These are phyloP conservation scores for Spiraea crenata DNA, from an alignment of 331 rosid species.

Conservation along the genomic window DNA sequence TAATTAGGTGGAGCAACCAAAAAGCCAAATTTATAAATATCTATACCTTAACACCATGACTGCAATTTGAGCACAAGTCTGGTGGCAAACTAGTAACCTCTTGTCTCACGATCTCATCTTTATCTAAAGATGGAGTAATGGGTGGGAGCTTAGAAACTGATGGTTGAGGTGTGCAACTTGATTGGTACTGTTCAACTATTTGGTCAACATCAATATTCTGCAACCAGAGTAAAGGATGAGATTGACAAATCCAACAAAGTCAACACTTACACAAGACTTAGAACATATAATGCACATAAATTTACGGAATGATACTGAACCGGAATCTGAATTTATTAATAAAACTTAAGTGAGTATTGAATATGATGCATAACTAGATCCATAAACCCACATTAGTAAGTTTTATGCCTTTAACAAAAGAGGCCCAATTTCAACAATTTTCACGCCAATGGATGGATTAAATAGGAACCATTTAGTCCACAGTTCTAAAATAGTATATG, in stretches of 20 bases:
- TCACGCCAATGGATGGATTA: neutral
- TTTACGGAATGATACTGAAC: neutral
- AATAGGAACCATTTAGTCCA: neutral
- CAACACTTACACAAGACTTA: slow-evolving; percentile 5
- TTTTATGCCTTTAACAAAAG: neutral
- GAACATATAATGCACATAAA: neutral
- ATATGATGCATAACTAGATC: neutral
- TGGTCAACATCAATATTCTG: slow-evolving; percentile 93
- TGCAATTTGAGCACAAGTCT: slow-evolving; percentile 68
- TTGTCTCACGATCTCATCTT: slow-evolving; percentile 38
- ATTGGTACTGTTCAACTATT: slow-evolving; percentile 86
- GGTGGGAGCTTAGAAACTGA: slow-evolving; percentile 66
- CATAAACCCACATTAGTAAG: neutral
- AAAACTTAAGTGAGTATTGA: neutral
- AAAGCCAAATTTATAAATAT: slow-evolving; percentile 17
- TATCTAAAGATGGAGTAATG: slow-evolving; percentile 49
- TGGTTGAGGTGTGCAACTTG: slow-evolving; percentile 78
- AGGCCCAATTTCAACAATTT: neutral
- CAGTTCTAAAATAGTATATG: neutral
- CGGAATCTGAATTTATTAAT: neutral
- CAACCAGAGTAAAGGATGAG: slow-evolving; percentile 27
- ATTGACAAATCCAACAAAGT: slow-evolving; percentile 25
- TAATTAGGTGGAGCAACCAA: slow-evolving; percentile 16
- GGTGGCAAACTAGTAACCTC: slow-evolving; percentile 54
- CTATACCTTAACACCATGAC: slow-evolving; percentile 73